Evolutionary conservation across 306 rosid genomes (phyloP).

Genomic region (Sesbania bispinosa): DNA sequence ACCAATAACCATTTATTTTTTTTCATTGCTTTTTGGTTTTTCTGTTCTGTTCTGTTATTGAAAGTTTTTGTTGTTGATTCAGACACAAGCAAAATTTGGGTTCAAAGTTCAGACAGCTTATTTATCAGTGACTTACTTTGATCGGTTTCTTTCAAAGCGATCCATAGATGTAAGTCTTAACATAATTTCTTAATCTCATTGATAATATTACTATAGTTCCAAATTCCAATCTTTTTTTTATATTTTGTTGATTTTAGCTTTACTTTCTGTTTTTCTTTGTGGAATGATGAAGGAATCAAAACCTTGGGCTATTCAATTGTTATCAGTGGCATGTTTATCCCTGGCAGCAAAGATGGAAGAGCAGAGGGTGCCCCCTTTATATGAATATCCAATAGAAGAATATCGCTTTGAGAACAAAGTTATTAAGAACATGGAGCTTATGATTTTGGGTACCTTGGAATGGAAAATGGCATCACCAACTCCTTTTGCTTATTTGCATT

Average conservation of each 20-base stretch:
- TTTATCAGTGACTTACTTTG: conserved; percentile 66
- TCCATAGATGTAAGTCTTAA: conserved; percentile 56
- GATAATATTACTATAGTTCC: background rate
- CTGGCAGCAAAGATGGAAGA: conserved; percentile 98
- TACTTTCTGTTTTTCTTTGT: background rate
- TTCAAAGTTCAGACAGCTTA: conserved; percentile 73
- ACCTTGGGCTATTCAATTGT: conserved; percentile 68
- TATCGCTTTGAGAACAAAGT: conserved; percentile 51
- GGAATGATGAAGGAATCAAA: conserved; percentile 52
- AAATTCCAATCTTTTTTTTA: background rate
- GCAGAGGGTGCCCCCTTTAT: conserved; percentile 46
- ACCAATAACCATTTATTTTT: background rate
- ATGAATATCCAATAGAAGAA: conserved; percentile 47
- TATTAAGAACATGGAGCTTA: conserved; percentile 70
- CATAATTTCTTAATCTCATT: background rate
- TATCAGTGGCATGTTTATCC: conserved; percentile 74
- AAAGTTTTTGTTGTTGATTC: conserved; percentile 30
- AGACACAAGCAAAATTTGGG: conserved; percentile 62
- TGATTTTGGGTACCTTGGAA: conserved; percentile 63
- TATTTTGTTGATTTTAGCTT: background rate
- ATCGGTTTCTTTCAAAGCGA: conserved; percentile 70
- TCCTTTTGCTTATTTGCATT: conserved; percentile 69
- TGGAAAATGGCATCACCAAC: conserved; percentile 86
- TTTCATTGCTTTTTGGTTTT: background rate
- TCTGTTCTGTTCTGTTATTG: conserved; percentile 14